Evolutionary conservation across 2,329 filamentous ascomycete genomes (phyloP), one percentile per base, ranked within the genome.

Genomic region (Xylariaceae sp.): DNA sequence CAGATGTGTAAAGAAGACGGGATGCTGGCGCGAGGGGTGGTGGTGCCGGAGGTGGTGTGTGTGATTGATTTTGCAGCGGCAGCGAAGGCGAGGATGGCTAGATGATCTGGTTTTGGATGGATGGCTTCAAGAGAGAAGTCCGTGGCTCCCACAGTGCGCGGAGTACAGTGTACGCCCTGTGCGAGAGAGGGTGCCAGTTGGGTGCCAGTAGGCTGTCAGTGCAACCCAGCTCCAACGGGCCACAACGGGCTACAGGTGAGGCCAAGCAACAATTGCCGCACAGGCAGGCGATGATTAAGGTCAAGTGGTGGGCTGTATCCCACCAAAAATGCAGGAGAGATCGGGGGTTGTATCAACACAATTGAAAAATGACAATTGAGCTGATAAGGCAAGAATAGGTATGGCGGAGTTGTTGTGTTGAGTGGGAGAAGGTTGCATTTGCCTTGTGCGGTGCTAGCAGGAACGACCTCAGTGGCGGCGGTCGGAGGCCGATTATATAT

Each of bases 1-100:
- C 52, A 55, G 56, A 61, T 58, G 57, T 51, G 55, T 34, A 53
- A 53, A 53, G 42, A 35, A 37, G 17, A 49, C 17, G 51, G 44
- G 53, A 49, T 59, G 48, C 47, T 51, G 34, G 59, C 11, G 51
- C 15, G 54, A 53, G 49, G 23, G 23, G 23, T 45, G 30, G 37
- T 49, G 54, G 55, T 42, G 51, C 53, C 48, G 51, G 39, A 55
- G 54, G 52, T 54, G 48, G 56, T 49, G 55, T 51, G 56, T 54
- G 59, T 60, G 61, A 57, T 63, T 63, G 63, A 64, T 62, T 68
- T 68, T 66, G 64, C 66, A 62, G 64, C 67, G 65, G 67, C 67
- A 64, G 63, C 64, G 67, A 68, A 69, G 66, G 66, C 67, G 68
- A 71, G 64, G 64, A 69, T 66, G 66, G 59, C 49, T 59, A 63